Conservation (phyloP, 805 yeast genomes). For the Candida cerambycidarum region DNA sequence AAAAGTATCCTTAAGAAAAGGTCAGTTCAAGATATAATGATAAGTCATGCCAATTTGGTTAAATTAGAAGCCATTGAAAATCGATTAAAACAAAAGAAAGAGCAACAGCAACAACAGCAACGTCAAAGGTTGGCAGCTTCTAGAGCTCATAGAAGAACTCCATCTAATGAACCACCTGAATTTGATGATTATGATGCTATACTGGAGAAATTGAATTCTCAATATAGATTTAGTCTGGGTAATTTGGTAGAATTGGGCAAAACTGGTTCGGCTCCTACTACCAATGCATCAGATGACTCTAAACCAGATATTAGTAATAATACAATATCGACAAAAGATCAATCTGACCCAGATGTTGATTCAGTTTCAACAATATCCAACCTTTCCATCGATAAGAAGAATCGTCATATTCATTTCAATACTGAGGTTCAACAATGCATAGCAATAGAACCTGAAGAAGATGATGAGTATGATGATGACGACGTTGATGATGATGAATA, state of each 20-base stretch:
- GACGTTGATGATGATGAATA: slow-evolving; percentile 20
- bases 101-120: slow-evolving; percentile 27
- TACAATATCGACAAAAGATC: not conserved
- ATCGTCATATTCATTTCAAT: slow-evolving; percentile 86
- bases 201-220: slow-evolving; percentile 42
- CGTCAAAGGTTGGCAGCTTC: slow-evolving; percentile 11
- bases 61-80: slow-evolving; percentile 42
- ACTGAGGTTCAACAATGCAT: slow-evolving; percentile 94
- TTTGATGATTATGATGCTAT: slow-evolving; percentile 46
- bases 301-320: not conserved
- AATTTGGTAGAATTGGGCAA: slow-evolving; percentile 5
- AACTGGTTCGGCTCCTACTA: not conserved
- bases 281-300: too few relatives aligned
- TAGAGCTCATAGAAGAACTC: slow-evolving; percentile 10
- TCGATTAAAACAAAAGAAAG: slow-evolving; percentile 30
- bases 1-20: slow-evolving; percentile 90
- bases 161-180: slow-evolving; percentile 34
- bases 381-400: slow-evolving; percentile 17
- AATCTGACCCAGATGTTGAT: not conserved
- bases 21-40: slow-evolving; percentile 78
- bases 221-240: slow-evolving; percentile 28
- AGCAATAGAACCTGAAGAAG: slow-evolving; percentile 58
- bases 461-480: slow-evolving; percentile 21
- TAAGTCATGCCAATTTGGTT: slow-evolving; percentile 53
- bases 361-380: slow-evolving; percentile 2